Percentiles rank a stretch among this genome's conserved stretches.
Evolutionary conservation across 1,139 yeast species (phyloP).

Genomic region (Taphrina communis): DNA sequence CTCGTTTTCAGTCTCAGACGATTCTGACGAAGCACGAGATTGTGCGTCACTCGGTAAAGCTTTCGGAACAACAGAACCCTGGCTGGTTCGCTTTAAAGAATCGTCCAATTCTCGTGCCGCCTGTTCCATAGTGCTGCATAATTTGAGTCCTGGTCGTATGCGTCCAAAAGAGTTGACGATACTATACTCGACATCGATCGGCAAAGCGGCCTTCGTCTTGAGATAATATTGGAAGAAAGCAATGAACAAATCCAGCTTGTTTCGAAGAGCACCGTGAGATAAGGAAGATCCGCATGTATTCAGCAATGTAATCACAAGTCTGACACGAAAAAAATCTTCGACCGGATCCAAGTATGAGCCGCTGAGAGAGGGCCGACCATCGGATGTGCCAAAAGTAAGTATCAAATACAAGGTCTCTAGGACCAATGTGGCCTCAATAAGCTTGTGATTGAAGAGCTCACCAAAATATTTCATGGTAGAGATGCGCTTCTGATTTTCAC

Average conservation of each 20-base stretch:
- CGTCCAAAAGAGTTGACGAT: conserved; percentile 57
- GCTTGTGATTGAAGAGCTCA: conserved; percentile 60
- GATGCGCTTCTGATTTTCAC: conserved; percentile 65
- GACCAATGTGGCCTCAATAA: conserved; percentile 60
- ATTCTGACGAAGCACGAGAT: conserved; percentile 13
- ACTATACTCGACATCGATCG: conserved; percentile 67
- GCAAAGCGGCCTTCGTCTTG: conserved; percentile 69
- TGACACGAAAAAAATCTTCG: conserved; percentile 73
- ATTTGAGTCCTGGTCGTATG: conserved; percentile 52
- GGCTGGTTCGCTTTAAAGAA: conserved; percentile 40
- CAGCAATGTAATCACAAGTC: conserved; percentile 58
- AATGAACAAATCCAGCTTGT: conserved; percentile 58
- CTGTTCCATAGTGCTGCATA: conserved; percentile 56
- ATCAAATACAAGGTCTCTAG: conserved; percentile 65
- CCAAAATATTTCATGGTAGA: conserved; percentile 67
- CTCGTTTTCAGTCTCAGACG: conserved; percentile 48
- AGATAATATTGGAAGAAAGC: conserved; percentile 75
- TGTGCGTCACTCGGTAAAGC: conserved; percentile 47
- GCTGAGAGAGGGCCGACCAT: conserved; percentile 50
- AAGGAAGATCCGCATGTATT: conserved; percentile 49
- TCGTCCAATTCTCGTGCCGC: conserved; percentile 52
- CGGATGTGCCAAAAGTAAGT: conserved; percentile 66
- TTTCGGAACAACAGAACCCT: conserved; percentile 47
- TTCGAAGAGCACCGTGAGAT: conserved; percentile 46
- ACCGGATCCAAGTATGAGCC: conserved; percentile 58